phyloP scores from a whole-genome alignment of 306 rosid genomes.

The Cyclanthera cordifolia region DNA sequence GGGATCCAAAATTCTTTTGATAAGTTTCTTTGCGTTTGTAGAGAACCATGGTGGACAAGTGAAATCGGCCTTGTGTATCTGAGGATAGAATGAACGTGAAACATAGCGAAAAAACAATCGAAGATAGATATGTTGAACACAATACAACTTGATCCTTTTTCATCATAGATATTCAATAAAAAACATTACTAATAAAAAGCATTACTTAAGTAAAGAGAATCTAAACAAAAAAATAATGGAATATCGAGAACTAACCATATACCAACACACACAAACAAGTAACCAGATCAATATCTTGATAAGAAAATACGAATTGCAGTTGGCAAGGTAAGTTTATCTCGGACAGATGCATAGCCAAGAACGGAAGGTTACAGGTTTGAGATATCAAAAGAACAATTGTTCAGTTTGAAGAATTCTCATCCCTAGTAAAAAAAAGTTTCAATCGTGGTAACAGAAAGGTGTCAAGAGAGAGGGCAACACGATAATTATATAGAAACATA shows the following conservation, averaged over 20 bases:
- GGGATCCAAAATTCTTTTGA: slow-evolving; percentile 83
- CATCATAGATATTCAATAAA: background rate
- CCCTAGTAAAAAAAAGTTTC: background rate
- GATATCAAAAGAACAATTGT: background rate
- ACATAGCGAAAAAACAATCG: background rate
- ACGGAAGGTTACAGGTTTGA: background rate
- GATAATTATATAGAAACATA: no score
- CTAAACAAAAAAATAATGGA: background rate
- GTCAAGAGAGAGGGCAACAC: no score
- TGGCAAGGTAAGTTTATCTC: background rate
- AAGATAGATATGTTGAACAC: background rate
- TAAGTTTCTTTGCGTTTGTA: slow-evolving; percentile 71
- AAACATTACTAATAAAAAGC: background rate
- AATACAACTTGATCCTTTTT: background rate
- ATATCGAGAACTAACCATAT: background rate
- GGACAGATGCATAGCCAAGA: background rate
- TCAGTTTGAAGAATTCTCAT: background rate
- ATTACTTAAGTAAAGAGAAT: background rate
- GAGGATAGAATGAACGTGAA: slow-evolving; percentile 15
- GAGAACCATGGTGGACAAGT: slow-evolving; percentile 90
- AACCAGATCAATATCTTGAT: background rate
- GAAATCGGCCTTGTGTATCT: slow-evolving; percentile 93
- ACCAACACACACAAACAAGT: background rate
- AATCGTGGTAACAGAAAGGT: background rate
- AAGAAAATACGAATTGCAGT: background rate